Base-by-base conservation (phyloP, 192 early-diverging fungal genomes). In the Mortierella alpina region DNA sequence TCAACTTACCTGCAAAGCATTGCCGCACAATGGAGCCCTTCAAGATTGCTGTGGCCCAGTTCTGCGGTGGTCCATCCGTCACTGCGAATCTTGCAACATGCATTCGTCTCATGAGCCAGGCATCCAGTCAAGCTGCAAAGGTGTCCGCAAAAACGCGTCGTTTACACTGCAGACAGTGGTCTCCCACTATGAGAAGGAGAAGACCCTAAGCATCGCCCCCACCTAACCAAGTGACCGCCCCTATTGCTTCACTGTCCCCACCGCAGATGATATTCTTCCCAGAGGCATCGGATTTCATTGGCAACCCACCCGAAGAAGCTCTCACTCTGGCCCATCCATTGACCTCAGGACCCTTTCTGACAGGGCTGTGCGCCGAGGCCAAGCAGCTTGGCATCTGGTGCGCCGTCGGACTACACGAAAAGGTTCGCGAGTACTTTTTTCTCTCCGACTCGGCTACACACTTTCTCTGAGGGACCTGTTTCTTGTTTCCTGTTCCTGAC, bases 221-320 rank as follows among this genome's bases (percentile, higher is more conserved):
- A 40, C 6, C 41, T 13, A 57, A 15, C 41, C 62, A 48, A 50
- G 31, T 31, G 31, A 1, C 31, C 31, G 31, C 31, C 3, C 31
- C 31, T 18, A 54, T 13, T 13, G 22, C 50, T 40, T 44, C 12
- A 51, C 48, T 46, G n/a, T 20, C 52, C 39, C 10, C 12, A 22
- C 15, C 31, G 20, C 65, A 90, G 88, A 90, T 93, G 83, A 72
- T 95, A 39, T 95, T 95, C 82, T 78, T 96, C 20, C 95, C 95
- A 1, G 95, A 96, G 65, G 90, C 93, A 42, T 92, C 90, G 40
- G 95, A 96, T 82, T 96, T 93, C 70, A 92, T 95, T 44, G 87
- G 91, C 13, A 85, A 86, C 23, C 80, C 73, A 47, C 86, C 75
- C 31, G 78, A 85, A 48, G 84, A 91, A 55, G 77, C 87, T 10